Evolutionary conservation across 139 green algal genomes (phyloP).

Genomic region (Chlorella sp.): DNA sequence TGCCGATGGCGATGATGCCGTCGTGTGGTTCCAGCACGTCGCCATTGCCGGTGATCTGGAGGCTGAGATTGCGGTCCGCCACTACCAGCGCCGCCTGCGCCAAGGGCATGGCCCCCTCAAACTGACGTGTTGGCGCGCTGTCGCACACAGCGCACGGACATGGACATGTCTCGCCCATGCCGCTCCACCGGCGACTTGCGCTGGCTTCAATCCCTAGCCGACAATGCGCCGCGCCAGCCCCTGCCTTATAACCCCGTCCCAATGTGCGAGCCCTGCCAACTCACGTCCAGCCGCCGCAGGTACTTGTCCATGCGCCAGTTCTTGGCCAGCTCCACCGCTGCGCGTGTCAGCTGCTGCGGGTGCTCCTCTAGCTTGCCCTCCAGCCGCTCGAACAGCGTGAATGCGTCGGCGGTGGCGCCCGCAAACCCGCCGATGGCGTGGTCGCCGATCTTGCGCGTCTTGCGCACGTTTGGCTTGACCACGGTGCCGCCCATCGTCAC

Average conservation of each 20-base stretch:
- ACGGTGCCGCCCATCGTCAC: conserved; percentile 76
- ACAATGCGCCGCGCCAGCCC: no score
- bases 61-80: conserved; percentile 67
- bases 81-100: conserved; percentile 80
- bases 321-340: conserved; percentile 93
- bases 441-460: conserved; percentile 71
- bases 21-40: conserved; percentile 91
- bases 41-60: conserved; percentile 90
- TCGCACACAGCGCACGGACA: no score
- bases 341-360: conserved; percentile 78
- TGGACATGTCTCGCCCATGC: no score
- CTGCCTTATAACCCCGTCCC: no score
- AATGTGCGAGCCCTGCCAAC: no score
- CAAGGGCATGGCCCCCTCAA: no score
- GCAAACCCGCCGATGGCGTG: conserved; percentile 82
- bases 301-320: conserved; percentile 94
- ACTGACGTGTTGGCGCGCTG: no score
- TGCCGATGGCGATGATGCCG: conserved; percentile 84
- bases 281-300: conserved; percentile 81
- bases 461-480: conserved; percentile 89
- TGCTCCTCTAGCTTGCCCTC: conserved; percentile 89
- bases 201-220: no score
- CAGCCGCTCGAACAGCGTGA: conserved; percentile 90
- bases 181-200: no score
- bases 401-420: conserved; percentile 88